Evolutionary conservation across 192 early-diverging fungal species (phyloP).

Genomic region (Phlyctochytrium arcticum): DNA sequence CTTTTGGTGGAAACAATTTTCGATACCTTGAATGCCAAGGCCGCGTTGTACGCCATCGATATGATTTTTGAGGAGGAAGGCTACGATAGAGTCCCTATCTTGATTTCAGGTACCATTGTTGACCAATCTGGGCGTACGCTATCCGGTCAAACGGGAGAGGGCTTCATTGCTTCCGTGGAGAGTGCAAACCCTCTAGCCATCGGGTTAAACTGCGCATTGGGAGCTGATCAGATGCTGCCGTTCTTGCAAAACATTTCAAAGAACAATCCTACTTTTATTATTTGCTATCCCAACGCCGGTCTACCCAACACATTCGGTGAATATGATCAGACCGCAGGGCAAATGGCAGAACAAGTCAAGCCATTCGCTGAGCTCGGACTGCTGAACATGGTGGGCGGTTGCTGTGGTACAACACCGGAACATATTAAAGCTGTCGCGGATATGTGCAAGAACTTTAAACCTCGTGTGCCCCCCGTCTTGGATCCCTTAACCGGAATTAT

Average conservation of each 20-base stretch:
- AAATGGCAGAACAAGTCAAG: slow-evolving; percentile 81
- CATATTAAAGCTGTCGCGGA: slow-evolving; percentile 87
- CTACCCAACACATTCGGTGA: slow-evolving; percentile 96
- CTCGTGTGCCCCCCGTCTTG: slow-evolving; percentile 68
- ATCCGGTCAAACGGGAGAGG: slow-evolving; percentile 95
- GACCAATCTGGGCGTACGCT: slow-evolving; percentile 94
- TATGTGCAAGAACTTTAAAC: slow-evolving; percentile 66
- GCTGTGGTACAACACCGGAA: slow-evolving; percentile 93
- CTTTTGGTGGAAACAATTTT: slow-evolving; percentile 96
- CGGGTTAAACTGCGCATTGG: slow-evolving; percentile 65
- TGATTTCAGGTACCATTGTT: slow-evolving; percentile 82
- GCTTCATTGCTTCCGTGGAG: slow-evolving; percentile 80
- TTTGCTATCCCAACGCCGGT: slow-evolving; percentile 97
- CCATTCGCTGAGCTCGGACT: slow-evolving; percentile 90
- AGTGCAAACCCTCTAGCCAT: slow-evolving; percentile 83
- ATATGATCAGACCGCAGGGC: slow-evolving; percentile 84
- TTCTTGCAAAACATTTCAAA: slow-evolving; percentile 88
- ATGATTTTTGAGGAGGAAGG: slow-evolving; percentile 72
- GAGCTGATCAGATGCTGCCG: slow-evolving; percentile 90
- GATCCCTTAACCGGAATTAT: slow-evolving; percentile 67
- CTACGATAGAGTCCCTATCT: slow-evolving; percentile 47
- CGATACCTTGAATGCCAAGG: slow-evolving; percentile 97
- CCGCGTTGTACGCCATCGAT: slow-evolving; percentile 90
- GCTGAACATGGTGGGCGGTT: slow-evolving; percentile 93
- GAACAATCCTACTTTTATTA: slow-evolving; percentile 70